Percentiles rank a stretch among this genome's conserved stretches.
These are phyloP conservation scores for Teratosphaeria zuluensis DNA, from an alignment of 2,329 filamentous ascomycete genomes.

Conservation along the genomic window DNA sequence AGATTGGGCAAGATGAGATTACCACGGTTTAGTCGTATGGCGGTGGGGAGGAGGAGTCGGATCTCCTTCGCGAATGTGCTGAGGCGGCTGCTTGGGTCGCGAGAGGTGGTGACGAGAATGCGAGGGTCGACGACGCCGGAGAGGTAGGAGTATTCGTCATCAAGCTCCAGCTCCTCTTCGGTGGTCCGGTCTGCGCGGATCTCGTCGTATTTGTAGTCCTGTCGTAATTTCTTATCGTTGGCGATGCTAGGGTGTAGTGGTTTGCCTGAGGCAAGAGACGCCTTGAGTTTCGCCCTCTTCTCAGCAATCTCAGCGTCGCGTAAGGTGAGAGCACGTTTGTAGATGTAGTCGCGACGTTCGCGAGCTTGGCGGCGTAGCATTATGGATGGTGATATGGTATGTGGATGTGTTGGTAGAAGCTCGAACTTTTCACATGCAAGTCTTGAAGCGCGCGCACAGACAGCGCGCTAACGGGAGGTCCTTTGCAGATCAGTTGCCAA, in stretches of 20 bases:
- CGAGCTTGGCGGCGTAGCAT: constrained; percentile 60
- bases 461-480: not conserved
- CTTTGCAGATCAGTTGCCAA: not conserved
- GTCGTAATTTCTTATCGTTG: constrained; percentile 72
- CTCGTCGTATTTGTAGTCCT: constrained; percentile 92
- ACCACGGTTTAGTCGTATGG: constrained; percentile 82
- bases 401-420: not conserved
- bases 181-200: constrained; percentile 57
- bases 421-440: not conserved
- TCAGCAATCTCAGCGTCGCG: constrained; percentile 88
- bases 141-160: constrained; percentile 83
- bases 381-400: constrained; percentile 16
- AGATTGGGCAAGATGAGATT: constrained; percentile 82
- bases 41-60: constrained; percentile 69
- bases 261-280: constrained; percentile 80
- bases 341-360: constrained; percentile 78
- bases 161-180: constrained; percentile 63
- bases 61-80: constrained; percentile 92
- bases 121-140: constrained; percentile 87
- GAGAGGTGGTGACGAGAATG: constrained; percentile 80
- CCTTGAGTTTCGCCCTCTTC: constrained; percentile 78
- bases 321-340: constrained; percentile 76
- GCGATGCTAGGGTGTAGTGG: constrained; percentile 72
- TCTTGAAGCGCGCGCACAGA: not conserved
- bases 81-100: constrained; percentile 75